phyloP scores from a whole-genome alignment of 2,329 filamentous ascomycete genomes.

The Fusarium multiceps region DNA sequence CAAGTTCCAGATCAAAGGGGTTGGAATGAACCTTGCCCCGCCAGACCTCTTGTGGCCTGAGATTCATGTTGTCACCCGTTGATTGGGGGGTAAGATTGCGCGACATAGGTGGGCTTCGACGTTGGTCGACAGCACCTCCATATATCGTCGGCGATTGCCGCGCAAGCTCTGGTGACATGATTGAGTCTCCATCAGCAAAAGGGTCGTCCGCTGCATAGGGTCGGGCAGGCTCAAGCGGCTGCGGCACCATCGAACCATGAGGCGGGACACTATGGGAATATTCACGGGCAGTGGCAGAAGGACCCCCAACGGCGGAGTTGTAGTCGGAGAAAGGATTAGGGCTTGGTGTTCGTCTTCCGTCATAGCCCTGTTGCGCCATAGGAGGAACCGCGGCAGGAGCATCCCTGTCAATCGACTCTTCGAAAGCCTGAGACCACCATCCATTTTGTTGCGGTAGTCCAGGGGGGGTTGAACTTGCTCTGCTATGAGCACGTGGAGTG shows the following conservation, averaged over 20 bases:
- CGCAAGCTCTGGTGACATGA: slow-evolving; percentile 43
- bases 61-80: slow-evolving; percentile 47
- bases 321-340: slow-evolving; percentile 54
- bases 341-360: slow-evolving; percentile 25
- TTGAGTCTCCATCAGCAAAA: slow-evolving; percentile 62
- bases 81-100: slow-evolving; percentile 44
- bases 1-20: slow-evolving; percentile 71
- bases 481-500: slow-evolving; percentile 21
- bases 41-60: slow-evolving; percentile 52
- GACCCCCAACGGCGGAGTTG: slow-evolving; percentile 55
- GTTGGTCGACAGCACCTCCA: slow-evolving; percentile 60
- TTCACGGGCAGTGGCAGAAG: slow-evolving; percentile 43
- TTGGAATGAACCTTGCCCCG: slow-evolving; percentile 71
- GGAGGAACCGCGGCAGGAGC: slow-evolving; percentile 45
- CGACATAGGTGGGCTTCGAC: slow-evolving; percentile 60
- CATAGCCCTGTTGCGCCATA: slow-evolving; percentile 31
- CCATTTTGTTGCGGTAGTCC: slow-evolving; percentile 44
- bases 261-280: slow-evolving; percentile 52
- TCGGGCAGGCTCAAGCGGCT: slow-evolving; percentile 49
- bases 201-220: slow-evolving; percentile 49
- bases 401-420: slow-evolving; percentile 55
- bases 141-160: slow-evolving; percentile 56
- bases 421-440: slow-evolving; percentile 59
- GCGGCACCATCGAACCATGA: slow-evolving; percentile 54
- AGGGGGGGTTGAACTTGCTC: slow-evolving; percentile 18